phyloP scores from a whole-genome alignment of 345 rosid species.

The Citrus glauca region DNA sequence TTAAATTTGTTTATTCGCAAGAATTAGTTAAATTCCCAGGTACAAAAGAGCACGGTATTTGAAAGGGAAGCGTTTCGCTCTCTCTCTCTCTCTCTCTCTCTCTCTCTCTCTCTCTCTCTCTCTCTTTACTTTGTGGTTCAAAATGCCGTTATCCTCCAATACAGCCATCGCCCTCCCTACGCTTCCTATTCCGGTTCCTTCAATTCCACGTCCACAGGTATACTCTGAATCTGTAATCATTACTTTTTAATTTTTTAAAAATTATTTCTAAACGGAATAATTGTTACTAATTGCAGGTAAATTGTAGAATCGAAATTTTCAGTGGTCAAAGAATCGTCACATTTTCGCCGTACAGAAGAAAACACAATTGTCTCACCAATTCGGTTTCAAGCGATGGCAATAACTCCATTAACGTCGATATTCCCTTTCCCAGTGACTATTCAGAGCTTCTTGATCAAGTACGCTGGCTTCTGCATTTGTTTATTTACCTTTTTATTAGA shows the following conservation, averaged over 20 bases:
- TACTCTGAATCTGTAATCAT: neutral
- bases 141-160: too few species aligned
- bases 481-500: too few species aligned
- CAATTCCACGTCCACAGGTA: slow-evolving; percentile 17
- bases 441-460: slow-evolving; percentile 73
- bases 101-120: too few species aligned
- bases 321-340: neutral
- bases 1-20: too few species aligned
- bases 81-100: too few species aligned
- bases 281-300: slow-evolving; percentile 10
- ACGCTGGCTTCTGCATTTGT: slow-evolving; percentile 6
- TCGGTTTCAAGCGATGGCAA: slow-evolving; percentile 37
- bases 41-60: too few species aligned
- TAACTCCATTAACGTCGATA: slow-evolving; percentile 38
- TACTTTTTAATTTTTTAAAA: neutral
- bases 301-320: neutral
- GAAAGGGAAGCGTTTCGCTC: too few species aligned
- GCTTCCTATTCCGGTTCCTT: slow-evolving; percentile 10
- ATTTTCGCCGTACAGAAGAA: slow-evolving; percentile 15
- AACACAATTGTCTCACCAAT: slow-evolving; percentile 7
- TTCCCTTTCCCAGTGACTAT: slow-evolving; percentile 67
- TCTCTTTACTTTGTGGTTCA: too few species aligned
- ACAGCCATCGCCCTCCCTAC: too few species aligned
- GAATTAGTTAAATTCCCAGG: too few species aligned
- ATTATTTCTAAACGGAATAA: neutral